A percentile compares a stretch with the other conserved stretches of the same genome.
Evolutionary conservation across 2,329 filamentous ascomycete species (phyloP).

Genomic region (Aureobasidium leucospermi): DNA sequence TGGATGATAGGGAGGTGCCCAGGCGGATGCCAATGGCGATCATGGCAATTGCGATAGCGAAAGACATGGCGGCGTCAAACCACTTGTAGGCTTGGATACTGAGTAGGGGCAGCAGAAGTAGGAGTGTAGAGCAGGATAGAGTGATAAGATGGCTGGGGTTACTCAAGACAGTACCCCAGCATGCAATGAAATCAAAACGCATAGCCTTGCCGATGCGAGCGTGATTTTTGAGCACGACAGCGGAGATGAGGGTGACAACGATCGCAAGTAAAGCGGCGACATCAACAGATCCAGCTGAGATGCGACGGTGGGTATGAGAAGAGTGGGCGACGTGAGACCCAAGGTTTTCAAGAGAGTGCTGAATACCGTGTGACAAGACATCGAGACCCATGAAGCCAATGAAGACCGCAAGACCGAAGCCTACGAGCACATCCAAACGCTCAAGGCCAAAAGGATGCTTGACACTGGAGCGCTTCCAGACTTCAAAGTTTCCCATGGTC

Average conservation of each 20-base stretch:
- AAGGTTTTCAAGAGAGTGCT: slow-evolving; percentile 76
- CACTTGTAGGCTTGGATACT: slow-evolving; percentile 73
- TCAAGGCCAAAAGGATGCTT: slow-evolving; percentile 84
- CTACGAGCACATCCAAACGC: slow-evolving; percentile 85
- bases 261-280: slow-evolving; percentile 76
- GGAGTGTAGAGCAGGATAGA: slow-evolving; percentile 71
- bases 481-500: slow-evolving; percentile 91
- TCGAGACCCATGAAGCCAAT: slow-evolving; percentile 97
- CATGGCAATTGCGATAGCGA: slow-evolving; percentile 79
- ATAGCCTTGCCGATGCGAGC: slow-evolving; percentile 86
- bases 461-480: slow-evolving; percentile 89
- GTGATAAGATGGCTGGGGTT: slow-evolving; percentile 96
- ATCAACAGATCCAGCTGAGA: slow-evolving; percentile 72
- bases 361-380: slow-evolving; percentile 84
- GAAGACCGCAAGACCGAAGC: slow-evolving; percentile 92
- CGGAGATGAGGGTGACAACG: slow-evolving; percentile 73
- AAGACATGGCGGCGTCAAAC: slow-evolving; percentile 76
- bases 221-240: slow-evolving; percentile 82
- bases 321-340: slow-evolving; percentile 64
- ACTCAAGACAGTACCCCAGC: slow-evolving; percentile 76
- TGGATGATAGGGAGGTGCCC: slow-evolving; percentile 77
- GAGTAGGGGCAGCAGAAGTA: slow-evolving; percentile 75
- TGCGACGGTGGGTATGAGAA: slow-evolving; percentile 47
- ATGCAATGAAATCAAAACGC: slow-evolving; percentile 74
- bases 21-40: slow-evolving; percentile 77